Evolutionary conservation across 1,139 yeast species (phyloP).

Genomic region (Hyphopichia fennica): DNA sequence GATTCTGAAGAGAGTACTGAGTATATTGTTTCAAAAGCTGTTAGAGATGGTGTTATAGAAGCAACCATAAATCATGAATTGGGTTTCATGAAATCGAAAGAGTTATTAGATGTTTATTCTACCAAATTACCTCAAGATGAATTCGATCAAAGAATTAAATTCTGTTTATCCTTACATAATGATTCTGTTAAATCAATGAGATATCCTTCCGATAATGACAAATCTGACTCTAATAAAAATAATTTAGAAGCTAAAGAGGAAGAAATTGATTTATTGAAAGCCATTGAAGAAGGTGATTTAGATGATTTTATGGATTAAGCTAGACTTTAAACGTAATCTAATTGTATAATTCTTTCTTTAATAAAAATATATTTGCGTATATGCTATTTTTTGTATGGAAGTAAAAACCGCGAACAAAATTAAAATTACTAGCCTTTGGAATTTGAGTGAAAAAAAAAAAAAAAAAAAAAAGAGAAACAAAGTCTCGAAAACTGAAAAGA

Average conservation of each 20-base stretch:
- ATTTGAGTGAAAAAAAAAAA: too few species aligned
- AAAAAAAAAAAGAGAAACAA: too few species aligned
- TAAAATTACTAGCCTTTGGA: too few species aligned
- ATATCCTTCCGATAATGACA: slow-evolving; percentile 60
- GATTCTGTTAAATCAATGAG: slow-evolving; percentile 96
- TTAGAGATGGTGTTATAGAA: slow-evolving; percentile 96
- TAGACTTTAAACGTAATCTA: too few species aligned
- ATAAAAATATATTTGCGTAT: too few species aligned
- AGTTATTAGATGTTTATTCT: slow-evolving; percentile 81
- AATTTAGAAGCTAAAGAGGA: slow-evolving; percentile 39
- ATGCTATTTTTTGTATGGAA: too few species aligned
- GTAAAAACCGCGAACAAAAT: too few species aligned
- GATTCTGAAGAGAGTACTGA: slow-evolving; percentile 97
- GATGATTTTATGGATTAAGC: slow-evolving; percentile 47
- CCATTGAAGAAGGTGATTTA: slow-evolving; percentile 51
- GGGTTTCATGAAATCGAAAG: slow-evolving; percentile 91
- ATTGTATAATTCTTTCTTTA: background rate
- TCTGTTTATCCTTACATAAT: slow-evolving; percentile 86
- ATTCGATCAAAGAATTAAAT: slow-evolving; percentile 90
- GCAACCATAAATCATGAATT: slow-evolving; percentile 89
- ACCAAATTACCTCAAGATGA: slow-evolving; percentile 84
- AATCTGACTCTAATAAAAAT: slow-evolving; percentile 26
- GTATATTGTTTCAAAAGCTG: slow-evolving; percentile 94
- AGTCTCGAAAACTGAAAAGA: background rate
- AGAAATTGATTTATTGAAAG: slow-evolving; percentile 46